phyloP scores from a whole-genome alignment of 2,329 filamentous ascomycete genomes.

The Microdochium paspali region DNA sequence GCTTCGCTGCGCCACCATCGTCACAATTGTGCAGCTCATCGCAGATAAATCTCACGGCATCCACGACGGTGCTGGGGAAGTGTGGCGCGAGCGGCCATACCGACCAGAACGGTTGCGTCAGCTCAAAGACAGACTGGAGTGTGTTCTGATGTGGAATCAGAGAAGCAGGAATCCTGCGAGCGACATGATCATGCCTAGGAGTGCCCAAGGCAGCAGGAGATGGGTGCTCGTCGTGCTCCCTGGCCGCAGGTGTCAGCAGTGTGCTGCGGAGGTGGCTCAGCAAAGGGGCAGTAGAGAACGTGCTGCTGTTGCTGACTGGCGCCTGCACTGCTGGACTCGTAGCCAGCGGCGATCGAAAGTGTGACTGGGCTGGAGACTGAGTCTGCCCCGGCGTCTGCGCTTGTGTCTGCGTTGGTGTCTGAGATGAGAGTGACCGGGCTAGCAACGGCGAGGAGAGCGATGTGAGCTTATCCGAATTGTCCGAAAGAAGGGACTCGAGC shows the following conservation, averaged over 20 bases:
- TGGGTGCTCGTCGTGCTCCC: background rate
- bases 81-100: slow-evolving; percentile 11
- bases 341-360: background rate
- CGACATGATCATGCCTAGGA: background rate
- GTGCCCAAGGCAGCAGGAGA: background rate
- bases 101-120: slow-evolving; percentile 13
- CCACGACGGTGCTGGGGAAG: slow-evolving; percentile 22
- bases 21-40: slow-evolving; percentile 17
- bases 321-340: background rate
- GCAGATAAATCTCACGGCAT: slow-evolving; percentile 22
- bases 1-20: slow-evolving; percentile 18
- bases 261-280: background rate
- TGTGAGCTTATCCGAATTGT: background rate
- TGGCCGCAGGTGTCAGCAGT: background rate
- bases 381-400: too few species aligned
- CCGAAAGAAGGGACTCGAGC: background rate
- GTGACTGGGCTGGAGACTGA: too few species aligned
- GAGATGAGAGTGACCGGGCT: too few species aligned
- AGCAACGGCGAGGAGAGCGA: too few species aligned
- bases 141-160: slow-evolving; percentile 2
- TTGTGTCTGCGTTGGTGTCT: too few species aligned
- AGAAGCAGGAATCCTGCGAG: background rate
- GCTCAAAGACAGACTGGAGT: slow-evolving; percentile 10
- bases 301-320: background rate
- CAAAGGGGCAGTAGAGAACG: background rate